Evolutionary conservation across 176 grass and related monocot species (phyloP).

Genomic region (Lolium rigidum): DNA sequence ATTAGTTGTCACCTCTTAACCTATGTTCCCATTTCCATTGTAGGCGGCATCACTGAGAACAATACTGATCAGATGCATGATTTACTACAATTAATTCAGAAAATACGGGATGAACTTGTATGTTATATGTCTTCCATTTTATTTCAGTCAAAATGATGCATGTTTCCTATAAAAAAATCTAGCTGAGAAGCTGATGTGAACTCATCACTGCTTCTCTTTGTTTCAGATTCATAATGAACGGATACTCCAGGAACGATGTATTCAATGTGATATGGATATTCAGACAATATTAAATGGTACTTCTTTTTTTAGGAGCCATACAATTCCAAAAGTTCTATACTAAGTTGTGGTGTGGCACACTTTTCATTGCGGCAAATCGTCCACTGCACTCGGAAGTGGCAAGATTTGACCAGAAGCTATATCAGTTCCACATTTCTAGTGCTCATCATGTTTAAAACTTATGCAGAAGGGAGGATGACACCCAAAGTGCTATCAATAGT

Average conservation of each 20-base stretch:
- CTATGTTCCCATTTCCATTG: conserved; percentile 4
- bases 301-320: neutral
- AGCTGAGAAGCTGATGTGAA: conserved; percentile 1
- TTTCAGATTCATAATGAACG: conserved; percentile 41
- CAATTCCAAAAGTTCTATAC: neutral
- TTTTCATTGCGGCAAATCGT: neutral
- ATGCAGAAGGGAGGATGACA: conserved; percentile 36
- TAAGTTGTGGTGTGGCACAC: neutral
- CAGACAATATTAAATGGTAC: conserved; percentile 44
- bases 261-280: conserved; percentile 58
- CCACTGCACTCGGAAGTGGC: neutral
- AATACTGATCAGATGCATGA: neutral
- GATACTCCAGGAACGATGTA: conserved; percentile 45
- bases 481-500: conserved; percentile 36
- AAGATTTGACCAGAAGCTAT: neutral
- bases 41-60: conserved; percentile 7
- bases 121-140: conserved; percentile 26
- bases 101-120: conserved; percentile 36
- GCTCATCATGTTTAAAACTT: neutral
- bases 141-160: conserved; percentile 1
- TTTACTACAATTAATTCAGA: neutral
- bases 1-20: conserved; percentile 5
- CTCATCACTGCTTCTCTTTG: neutral
- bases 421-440: neutral
- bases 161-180: neutral